phyloP scores from a whole-genome alignment of 176 grass and related monocot species.

The Lolium multiflorum region DNA sequence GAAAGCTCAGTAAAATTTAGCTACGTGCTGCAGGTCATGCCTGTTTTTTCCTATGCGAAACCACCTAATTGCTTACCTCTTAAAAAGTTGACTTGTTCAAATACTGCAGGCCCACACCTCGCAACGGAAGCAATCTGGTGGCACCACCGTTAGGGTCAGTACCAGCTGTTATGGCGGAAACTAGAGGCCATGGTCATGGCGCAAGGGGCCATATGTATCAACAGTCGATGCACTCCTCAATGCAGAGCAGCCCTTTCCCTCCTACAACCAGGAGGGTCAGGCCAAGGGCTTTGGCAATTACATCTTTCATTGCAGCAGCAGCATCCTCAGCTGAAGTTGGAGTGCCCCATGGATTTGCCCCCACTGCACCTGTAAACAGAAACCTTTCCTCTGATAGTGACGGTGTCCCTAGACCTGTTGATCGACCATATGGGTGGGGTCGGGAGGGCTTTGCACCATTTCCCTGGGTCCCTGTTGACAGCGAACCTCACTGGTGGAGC shows the following conservation, averaged over 20 bases:
- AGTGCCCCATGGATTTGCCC: conserved; percentile 61
- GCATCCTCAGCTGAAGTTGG: conserved; percentile 57
- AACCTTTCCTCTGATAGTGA: conserved; percentile 54
- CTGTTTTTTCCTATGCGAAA: conserved; percentile 10
- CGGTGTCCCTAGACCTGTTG: conserved; percentile 50
- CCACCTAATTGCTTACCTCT: background rate
- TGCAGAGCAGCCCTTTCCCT: conserved; percentile 56
- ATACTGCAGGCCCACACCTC: conserved; percentile 65
- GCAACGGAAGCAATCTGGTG: conserved; percentile 65
- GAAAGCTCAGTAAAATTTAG: conserved; percentile 29
- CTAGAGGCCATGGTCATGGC: conserved; percentile 67
- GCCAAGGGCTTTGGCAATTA: conserved; percentile 72
- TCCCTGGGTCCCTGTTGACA: conserved; percentile 65
- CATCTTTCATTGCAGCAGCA: conserved; percentile 68
- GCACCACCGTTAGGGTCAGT: conserved; percentile 57
- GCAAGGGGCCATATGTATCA: conserved; percentile 64
- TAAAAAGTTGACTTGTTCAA: conserved; percentile 22
- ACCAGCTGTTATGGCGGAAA: conserved; percentile 58
- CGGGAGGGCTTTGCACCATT: conserved; percentile 55
- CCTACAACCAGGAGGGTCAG: conserved; percentile 69
- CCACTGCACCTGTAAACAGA: conserved; percentile 57
- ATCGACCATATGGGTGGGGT: conserved; percentile 61
- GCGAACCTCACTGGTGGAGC: conserved; percentile 77
- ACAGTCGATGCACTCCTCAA: conserved; percentile 58
- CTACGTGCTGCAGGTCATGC: background rate